These are phyloP conservation scores for Aspergillus texensis DNA, from an alignment of 2,329 filamentous ascomycete genomes.

Conservation along the genomic window DNA sequence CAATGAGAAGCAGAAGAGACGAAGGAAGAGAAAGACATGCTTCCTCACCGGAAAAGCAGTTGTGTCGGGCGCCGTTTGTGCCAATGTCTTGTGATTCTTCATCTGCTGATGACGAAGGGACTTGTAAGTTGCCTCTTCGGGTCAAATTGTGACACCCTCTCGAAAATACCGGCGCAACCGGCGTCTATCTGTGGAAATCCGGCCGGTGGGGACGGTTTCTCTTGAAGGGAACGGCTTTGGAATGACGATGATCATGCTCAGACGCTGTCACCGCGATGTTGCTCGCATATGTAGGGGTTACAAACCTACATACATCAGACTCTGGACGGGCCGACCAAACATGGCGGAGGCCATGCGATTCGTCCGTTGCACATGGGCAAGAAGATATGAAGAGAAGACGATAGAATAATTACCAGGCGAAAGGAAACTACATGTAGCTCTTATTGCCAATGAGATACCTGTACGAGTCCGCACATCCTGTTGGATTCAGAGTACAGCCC, in stretches of 20 bases:
- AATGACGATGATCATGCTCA: neutral
- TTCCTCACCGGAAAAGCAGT: constrained; percentile 18
- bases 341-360: constrained; percentile 21
- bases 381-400: neutral
- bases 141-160: constrained; percentile 26
- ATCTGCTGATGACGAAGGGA: constrained; percentile 15
- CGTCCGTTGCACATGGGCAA: constrained; percentile 16
- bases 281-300: constrained; percentile 16
- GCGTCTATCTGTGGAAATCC: constrained; percentile 19
- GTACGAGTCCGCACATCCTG: neutral
- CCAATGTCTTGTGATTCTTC: constrained; percentile 25
- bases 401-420: neutral
- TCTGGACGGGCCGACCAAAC: constrained; percentile 17
- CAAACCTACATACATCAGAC: constrained; percentile 20
- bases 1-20: constrained; percentile 10
- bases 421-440: neutral
- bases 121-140: constrained; percentile 20
- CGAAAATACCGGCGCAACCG: constrained; percentile 23
- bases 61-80: constrained; percentile 24
- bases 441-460: neutral
- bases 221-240: neutral
- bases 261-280: constrained; percentile 4
- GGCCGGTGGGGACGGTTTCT: constrained; percentile 20
- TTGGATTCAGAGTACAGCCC: neutral
- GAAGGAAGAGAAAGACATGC: constrained; percentile 1